Percentiles rank a stretch among this genome's conserved stretches.
Evolutionary conservation across 176 grass and related monocot species (phyloP).

Genomic region (Avena eriantha): DNA sequence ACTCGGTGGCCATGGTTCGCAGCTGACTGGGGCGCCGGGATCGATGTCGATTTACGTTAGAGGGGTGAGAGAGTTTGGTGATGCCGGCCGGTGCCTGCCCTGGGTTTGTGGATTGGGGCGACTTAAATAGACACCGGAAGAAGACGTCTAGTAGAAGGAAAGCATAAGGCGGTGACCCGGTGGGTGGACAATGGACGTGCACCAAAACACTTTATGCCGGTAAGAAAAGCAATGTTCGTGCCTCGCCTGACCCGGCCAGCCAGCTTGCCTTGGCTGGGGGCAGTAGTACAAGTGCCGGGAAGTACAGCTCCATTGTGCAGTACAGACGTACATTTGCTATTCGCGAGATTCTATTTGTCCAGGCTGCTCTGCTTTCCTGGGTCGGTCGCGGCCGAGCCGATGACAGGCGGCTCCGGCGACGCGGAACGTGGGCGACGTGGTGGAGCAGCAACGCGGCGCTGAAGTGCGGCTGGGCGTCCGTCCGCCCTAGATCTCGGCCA

Average conservation of each 20-base stretch:
- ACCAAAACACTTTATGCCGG: conserved; percentile 39
- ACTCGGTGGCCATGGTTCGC: conserved; percentile 52
- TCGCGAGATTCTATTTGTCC: neutral
- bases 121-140: conserved; percentile 45
- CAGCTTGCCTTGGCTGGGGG: neutral
- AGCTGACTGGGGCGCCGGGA: neutral
- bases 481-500: too few relatives aligned
- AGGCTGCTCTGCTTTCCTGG: too few relatives aligned
- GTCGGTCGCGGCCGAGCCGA: too few relatives aligned
- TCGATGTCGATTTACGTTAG: neutral
- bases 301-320: conserved; percentile 43
- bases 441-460: too few relatives aligned
- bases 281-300: conserved; percentile 51
- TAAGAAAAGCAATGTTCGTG: neutral
- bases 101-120: conserved; percentile 32
- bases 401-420: too few relatives aligned
- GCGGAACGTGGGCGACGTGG: too few relatives aligned
- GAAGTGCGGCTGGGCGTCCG: too few relatives aligned
- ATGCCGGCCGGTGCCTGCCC: neutral
- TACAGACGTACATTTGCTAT: conserved; percentile 41
- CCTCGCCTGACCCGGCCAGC: neutral
- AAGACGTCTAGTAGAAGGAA: conserved; percentile 39
- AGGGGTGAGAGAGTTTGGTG: neutral
- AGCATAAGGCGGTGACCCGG: conserved; percentile 29
- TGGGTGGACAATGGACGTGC: conserved; percentile 38